These are phyloP conservation scores for Fusarium falciforme DNA, from an alignment of 2,329 filamentous ascomycete genomes.

Conservation along the genomic window DNA sequence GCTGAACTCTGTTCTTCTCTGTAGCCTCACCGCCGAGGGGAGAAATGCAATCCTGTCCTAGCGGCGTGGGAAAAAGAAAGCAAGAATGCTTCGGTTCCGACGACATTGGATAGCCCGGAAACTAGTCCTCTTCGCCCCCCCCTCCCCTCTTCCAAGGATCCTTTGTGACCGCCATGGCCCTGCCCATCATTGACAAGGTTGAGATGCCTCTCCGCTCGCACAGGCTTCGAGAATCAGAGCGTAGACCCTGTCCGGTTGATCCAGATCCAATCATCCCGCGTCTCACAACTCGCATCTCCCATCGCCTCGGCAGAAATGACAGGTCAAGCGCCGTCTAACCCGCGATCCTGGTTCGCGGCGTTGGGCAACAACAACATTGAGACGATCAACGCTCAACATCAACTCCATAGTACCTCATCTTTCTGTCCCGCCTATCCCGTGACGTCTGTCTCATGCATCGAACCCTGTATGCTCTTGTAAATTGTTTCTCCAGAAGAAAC, in stretches of 20 bases:
- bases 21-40: background rate
- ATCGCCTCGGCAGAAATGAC: background rate
- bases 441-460: slow-evolving; percentile 30
- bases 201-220: background rate
- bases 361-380: background rate
- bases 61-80: slow-evolving; percentile 1
- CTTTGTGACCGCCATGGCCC: background rate
- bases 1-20: background rate
- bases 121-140: background rate
- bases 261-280: background rate
- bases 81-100: background rate
- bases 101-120: background rate
- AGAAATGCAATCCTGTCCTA: background rate
- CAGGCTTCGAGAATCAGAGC: background rate
- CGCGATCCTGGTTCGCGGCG: slow-evolving; percentile 6
- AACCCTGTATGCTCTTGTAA: slow-evolving; percentile 13
- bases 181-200: background rate
- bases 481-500: background rate
- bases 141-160: background rate
- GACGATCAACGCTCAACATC: background rate
- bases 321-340: background rate
- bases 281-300: background rate
- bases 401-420: background rate
- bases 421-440: slow-evolving; percentile 20
- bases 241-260: background rate